Conservation (phyloP, 768 basidiomycete genomes). For the Leccinum sublutescens region DNA sequence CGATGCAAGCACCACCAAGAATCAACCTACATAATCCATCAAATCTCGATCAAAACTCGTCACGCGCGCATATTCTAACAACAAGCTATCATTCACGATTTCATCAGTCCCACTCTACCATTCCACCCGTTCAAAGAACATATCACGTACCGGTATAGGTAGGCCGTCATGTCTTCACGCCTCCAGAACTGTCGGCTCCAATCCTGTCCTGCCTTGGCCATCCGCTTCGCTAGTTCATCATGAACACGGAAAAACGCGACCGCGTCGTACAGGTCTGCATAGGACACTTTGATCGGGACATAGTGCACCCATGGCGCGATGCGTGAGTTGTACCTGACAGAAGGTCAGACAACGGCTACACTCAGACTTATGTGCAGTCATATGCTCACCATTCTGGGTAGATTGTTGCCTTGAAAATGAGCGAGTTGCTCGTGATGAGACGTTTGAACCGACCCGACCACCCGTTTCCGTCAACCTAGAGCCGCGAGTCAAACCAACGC, state of each 20-base stretch:
- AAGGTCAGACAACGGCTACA: background rate
- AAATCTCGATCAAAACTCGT: conserved; percentile 44
- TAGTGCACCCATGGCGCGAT: conserved; percentile 74
- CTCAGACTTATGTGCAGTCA: too few relatives aligned
- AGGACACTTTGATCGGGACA: conserved; percentile 63
- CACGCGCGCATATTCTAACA: conserved; percentile 54
- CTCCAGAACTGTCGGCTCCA: conserved; percentile 64
- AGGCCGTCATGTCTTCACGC: conserved; percentile 57
- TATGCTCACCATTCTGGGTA: conserved; percentile 68
- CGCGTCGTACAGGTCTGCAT: conserved; percentile 67
- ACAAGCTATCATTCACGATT: conserved; percentile 35
- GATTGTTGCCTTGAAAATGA: conserved; percentile 68
- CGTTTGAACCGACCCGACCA: conserved; percentile 73
- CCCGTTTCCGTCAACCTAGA: conserved; percentile 59
- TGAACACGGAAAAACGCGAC: conserved; percentile 73
- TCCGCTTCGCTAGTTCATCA: conserved; percentile 55
- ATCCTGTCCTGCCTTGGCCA: conserved; percentile 52
- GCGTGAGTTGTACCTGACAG: conserved; percentile 50
- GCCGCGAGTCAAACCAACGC: background rate
- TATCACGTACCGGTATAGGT: conserved; percentile 49
- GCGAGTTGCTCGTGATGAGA: conserved; percentile 57
- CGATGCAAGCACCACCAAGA: background rate
- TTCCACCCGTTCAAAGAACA: background rate
- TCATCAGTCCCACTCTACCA: background rate
- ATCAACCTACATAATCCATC: conserved; percentile 36